Conservation (phyloP, 2,329 filamentous ascomycete genomes). For the Fusarium coicis region DNA sequence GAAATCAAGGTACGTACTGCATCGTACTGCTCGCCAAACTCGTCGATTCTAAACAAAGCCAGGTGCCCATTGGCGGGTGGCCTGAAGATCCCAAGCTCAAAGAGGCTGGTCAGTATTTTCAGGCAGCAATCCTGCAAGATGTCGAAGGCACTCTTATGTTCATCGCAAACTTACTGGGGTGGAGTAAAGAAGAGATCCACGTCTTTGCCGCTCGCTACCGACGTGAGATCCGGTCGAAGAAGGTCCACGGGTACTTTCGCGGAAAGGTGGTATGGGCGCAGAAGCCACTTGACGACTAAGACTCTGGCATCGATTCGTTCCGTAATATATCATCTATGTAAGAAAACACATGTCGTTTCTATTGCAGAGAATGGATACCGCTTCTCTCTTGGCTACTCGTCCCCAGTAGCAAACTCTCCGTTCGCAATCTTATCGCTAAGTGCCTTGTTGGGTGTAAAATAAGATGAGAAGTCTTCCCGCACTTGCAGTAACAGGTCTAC, state of each 20-base stretch:
- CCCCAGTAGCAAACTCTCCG: slow-evolving; percentile 5
- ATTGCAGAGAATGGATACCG: accelerated
- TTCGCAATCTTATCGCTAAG: slow-evolving; percentile 11
- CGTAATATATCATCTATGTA: accelerated
- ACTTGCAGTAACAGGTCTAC: neutral
- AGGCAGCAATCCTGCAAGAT: slow-evolving; percentile 9
- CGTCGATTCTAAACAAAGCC: accelerated
- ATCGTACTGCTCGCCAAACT: accelerated
- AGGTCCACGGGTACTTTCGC: neutral
- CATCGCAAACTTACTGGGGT: neutral
- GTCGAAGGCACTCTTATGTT: slow-evolving; percentile 2
- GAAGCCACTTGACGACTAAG: neutral
- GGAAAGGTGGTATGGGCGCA: slow-evolving; percentile 1
- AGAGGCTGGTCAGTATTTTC: slow-evolving; percentile 13
- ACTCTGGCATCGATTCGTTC: accelerated
- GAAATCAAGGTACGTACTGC: neutral
- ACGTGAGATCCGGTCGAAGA: neutral
- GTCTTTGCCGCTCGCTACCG: neutral
- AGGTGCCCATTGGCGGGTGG: slow-evolving; percentile 12
- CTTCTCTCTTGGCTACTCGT: neutral
- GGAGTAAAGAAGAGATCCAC: neutral
- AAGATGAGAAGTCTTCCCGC: neutral
- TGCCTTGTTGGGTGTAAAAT: neutral
- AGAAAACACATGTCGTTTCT: accelerated
- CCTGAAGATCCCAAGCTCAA: neutral